phyloP scores from a whole-genome alignment of 139 green algal genomes.

The Bryopsis sp. region DNA sequence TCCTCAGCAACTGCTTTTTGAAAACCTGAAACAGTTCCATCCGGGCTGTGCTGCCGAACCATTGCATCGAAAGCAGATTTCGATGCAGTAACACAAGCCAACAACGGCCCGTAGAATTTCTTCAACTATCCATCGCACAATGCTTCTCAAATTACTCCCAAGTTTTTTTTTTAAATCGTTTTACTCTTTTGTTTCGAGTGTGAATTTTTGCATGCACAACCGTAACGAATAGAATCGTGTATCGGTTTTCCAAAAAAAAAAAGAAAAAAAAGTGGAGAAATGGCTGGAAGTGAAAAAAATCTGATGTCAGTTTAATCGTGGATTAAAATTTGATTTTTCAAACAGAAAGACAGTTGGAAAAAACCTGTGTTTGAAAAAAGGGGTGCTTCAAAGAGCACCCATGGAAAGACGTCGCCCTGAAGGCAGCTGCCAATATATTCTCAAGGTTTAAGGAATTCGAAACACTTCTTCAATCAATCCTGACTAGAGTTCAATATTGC shows the following conservation, averaged over 20 bases:
- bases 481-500: neutral
- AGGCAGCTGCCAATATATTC: neutral
- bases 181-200: too few species aligned
- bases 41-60: slow-evolving; percentile 62
- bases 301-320: too few species aligned
- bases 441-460: too few species aligned
- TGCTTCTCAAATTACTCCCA: neutral
- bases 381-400: slow-evolving; percentile 18
- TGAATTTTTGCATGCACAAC: too few species aligned
- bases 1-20: slow-evolving; percentile 31
- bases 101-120: slow-evolving; percentile 69
- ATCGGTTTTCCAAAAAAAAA: too few species aligned
- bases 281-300: too few species aligned
- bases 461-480: neutral
- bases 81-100: slow-evolving; percentile 71
- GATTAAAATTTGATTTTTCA: too few species aligned
- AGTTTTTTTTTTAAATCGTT: too few species aligned
- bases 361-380: too few species aligned
- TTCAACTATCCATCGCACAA: slow-evolving; percentile 27
- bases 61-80: slow-evolving; percentile 69
- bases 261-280: too few species aligned
- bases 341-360: too few species aligned
- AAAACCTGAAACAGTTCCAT: slow-evolving; percentile 51
- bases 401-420: neutral
- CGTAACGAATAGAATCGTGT: neutral